A percentile compares a stretch with the other conserved stretches of the same genome.
Conservation (phyloP, 805 yeast genomes). For the Sungouiozyma intestinalis region DNA sequence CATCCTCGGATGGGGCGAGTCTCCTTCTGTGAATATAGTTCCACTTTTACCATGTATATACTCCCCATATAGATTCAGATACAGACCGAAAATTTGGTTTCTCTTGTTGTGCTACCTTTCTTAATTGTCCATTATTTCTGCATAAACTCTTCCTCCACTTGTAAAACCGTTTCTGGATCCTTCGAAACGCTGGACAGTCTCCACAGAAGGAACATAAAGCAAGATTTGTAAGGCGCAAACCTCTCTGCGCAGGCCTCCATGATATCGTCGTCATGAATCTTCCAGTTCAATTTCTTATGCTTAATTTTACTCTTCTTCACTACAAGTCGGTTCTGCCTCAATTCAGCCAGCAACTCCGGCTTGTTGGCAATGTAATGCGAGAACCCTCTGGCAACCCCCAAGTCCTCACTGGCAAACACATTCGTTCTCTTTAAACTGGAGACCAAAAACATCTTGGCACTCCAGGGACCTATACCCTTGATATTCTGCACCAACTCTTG, state of each 20-base stretch:
- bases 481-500: constrained; percentile 38
- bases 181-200: constrained; percentile 49
- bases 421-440: constrained; percentile 60
- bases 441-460: constrained; percentile 75
- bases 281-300: constrained; percentile 50
- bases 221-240: constrained; percentile 57
- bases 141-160: constrained; percentile 18
- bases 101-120: too few relatives aligned
- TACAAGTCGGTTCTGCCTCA: constrained; percentile 34
- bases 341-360: constrained; percentile 37
- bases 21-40: too few relatives aligned
- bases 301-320: constrained; percentile 29
- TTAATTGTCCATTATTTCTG: too few relatives aligned
- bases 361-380: constrained; percentile 48
- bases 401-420: constrained; percentile 66
- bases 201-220: constrained; percentile 68
- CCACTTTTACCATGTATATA: background rate
- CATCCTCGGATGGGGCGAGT: too few relatives aligned
- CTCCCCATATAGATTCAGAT: too few relatives aligned
- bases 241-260: constrained; percentile 43
- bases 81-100: too few relatives aligned
- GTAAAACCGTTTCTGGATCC: constrained; percentile 30
- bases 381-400: constrained; percentile 79
- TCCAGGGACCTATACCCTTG: constrained; percentile 79
- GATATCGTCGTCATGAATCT: constrained; percentile 49